Evolutionary conservation across 2,329 filamentous ascomycete genomes (phyloP), one percentile per base, ranked within the genome.

Genomic region (Fusarium dlaminii): DNA sequence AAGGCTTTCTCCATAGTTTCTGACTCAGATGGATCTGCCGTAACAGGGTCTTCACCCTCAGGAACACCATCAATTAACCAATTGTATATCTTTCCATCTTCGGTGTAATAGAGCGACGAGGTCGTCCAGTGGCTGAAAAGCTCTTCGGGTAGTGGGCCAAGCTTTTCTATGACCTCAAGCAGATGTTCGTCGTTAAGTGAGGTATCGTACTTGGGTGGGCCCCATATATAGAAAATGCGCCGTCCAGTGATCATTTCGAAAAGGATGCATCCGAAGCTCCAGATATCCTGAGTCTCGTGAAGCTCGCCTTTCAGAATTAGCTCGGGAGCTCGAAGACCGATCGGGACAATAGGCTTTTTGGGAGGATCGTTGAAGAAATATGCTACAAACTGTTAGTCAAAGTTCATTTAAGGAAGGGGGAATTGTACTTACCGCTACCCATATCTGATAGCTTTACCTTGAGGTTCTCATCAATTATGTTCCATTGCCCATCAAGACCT

Each of bases 191-290:
- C 66, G 0, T 66, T 13, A 2, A 40, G 15, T 17, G 34, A 8
- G 11, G 36, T 36, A 1, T 45, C 12, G 2, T 18, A 2, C 0
- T 39, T 12, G 4, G 6, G 0, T 9, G 27, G 20, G 13, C 17
- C 22, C 1, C 0, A 13, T 24, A 62, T 0, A 5, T 46, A 37
- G n/a, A 74, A 74, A 0, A 73, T 10, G 0, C 4, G 62, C 0
- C 58, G 22, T 1, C 56, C 70, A 0, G 62, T 32, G 1, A 61
- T n/a, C 1, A 73, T 11, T 5, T 74, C 71, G 2, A 59, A 73
- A 4, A 74, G 2, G 1, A 74, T 27, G 6, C 66, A 73, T 3
- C 69, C 69, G 6, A 74, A 70, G 18, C 69, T 65, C 71, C 66
- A 74, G 1, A 70, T 59, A 17, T 73, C 66, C 2, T 64, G 51